Evolutionary conservation across 2,329 filamentous ascomycete species (phyloP).

Genomic region (Fulvia fulva): DNA sequence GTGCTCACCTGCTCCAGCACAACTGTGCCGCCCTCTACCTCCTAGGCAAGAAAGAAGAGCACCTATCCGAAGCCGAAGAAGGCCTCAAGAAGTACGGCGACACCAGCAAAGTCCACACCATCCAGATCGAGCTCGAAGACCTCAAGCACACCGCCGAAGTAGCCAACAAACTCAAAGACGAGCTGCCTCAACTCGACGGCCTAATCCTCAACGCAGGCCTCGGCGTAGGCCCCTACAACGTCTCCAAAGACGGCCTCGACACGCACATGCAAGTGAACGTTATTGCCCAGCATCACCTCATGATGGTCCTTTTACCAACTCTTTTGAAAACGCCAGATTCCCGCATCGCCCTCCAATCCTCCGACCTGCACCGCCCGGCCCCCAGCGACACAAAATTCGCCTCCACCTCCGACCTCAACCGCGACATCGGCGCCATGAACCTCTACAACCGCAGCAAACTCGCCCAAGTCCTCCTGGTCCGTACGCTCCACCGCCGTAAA

Average conservation of each 20-base stretch:
- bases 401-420: conserved; percentile 47
- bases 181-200: conserved; percentile 41
- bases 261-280: conserved; percentile 36
- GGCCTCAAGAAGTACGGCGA: conserved; percentile 46
- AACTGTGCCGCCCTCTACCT: conserved; percentile 46
- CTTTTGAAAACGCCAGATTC: conserved; percentile 45
- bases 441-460: conserved; percentile 52
- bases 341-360: conserved; percentile 49
- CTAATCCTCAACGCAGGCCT: conserved; percentile 44
- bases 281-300: conserved; percentile 40
- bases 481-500: conserved; percentile 40
- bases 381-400: conserved; percentile 40
- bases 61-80: conserved; percentile 40
- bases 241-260: conserved; percentile 43
- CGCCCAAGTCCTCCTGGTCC: conserved; percentile 46
- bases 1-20: conserved; percentile 51
- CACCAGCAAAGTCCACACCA: conserved; percentile 38
- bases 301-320: conserved; percentile 32
- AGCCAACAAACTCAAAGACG: conserved; percentile 40
- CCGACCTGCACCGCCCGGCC: conserved; percentile 45
- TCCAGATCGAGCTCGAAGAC: conserved; percentile 41
- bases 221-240: conserved; percentile 38
- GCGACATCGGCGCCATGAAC: conserved; percentile 45
- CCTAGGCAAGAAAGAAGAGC: conserved; percentile 47
- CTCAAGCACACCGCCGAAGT: conserved; percentile 35